A percentile compares a stretch with the other conserved stretches of the same genome.
Evolutionary conservation across 139 green algal genomes (phyloP).

Genomic region (Tetradesmus lagerheimii): DNA sequence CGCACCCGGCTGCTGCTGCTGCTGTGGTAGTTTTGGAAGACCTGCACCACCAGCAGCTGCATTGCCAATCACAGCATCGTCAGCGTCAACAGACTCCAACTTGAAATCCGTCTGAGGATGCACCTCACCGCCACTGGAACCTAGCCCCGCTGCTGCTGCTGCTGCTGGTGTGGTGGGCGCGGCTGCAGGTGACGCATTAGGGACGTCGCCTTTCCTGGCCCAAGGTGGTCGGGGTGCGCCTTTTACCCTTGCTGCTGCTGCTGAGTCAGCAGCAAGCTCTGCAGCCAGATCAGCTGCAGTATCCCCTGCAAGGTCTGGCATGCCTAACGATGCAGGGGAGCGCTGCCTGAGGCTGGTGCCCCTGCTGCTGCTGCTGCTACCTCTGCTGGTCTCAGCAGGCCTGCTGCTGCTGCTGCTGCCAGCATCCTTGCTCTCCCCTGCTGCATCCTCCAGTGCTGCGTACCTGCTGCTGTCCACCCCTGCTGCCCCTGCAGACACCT

Average conservation of each 20-base stretch:
- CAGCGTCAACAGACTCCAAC: not conserved
- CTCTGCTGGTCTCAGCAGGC: not conserved
- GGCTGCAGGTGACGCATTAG: not conserved
- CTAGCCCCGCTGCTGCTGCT: conserved; percentile 1
- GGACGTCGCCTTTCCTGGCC: not conserved
- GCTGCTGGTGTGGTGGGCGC: not conserved
- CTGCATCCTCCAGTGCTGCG: conserved; percentile 13
- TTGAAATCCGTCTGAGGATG: not conserved
- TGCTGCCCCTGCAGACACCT: not conserved
- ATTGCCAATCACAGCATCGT: not conserved
- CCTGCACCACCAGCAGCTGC: too few relatives aligned
- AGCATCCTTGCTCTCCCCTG: not conserved
- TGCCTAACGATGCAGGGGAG: not conserved
- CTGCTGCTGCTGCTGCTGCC: not conserved
- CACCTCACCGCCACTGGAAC: not conserved
- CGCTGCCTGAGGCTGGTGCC: not conserved
- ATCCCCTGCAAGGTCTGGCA: not conserved
- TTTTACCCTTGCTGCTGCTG: too few relatives aligned
- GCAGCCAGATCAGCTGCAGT: conserved; percentile 1
- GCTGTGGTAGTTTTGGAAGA: not conserved
- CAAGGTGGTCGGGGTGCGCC: not conserved
- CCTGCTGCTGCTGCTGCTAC: not conserved
- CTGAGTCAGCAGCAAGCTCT: not conserved
- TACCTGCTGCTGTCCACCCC: not conserved
- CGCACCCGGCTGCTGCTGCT: not conserved